Conservation (phyloP, 768 basidiomycete species). For the Grammothele lineata region DNA sequence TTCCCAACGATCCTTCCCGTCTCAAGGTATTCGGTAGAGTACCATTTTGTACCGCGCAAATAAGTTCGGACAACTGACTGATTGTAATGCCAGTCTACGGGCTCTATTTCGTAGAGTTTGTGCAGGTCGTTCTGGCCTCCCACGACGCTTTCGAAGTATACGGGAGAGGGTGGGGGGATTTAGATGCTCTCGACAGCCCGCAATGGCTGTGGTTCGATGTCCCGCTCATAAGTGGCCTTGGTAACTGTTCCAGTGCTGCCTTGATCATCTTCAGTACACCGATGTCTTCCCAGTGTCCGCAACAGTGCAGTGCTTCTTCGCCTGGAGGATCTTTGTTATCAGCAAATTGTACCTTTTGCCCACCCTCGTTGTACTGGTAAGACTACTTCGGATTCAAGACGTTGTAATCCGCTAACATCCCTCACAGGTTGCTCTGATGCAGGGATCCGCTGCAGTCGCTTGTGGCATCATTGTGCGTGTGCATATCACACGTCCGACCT, state of each 20-base stretch:
- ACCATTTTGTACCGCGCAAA: no score
- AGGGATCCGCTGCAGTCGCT: not conserved
- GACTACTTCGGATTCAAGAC: not conserved
- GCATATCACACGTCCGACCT: not conserved
- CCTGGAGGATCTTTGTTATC: conserved; percentile 8
- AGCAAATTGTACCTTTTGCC: not conserved
- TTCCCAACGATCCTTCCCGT: not conserved
- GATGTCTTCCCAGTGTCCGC: not conserved
- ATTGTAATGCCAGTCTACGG: not conserved
- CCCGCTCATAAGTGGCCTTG: not conserved
- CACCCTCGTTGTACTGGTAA: not conserved
- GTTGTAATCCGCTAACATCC: no score
- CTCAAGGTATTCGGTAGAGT: not conserved
- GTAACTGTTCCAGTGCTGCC: not conserved
- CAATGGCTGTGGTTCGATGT: conserved; percentile 4
- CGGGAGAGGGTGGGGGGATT: conserved; percentile 2
- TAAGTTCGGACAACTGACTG: not conserved
- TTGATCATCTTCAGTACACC: not conserved
- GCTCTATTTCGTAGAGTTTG: not conserved
- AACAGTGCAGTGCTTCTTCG: conserved; percentile 8
- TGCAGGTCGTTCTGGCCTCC: not conserved
- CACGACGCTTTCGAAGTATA: conserved; percentile 1
- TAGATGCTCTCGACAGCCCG: not conserved
- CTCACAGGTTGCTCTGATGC: not conserved
- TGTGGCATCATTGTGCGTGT: not conserved